Evolutionary conservation across 352 stramenopile species (phyloP).

Genomic region (Phytophthora colocasiae): DNA sequence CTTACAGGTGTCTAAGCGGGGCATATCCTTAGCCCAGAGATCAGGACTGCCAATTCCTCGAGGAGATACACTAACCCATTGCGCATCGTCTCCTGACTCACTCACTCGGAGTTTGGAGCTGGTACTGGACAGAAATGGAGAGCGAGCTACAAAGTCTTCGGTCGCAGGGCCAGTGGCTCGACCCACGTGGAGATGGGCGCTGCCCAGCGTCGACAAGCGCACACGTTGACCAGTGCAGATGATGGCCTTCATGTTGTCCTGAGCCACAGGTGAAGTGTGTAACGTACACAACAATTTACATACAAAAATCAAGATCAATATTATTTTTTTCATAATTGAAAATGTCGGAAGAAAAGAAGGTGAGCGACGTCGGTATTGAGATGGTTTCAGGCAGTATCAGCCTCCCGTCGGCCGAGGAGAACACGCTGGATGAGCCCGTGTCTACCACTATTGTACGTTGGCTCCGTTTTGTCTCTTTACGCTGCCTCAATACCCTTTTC

Average conservation of each 20-base stretch:
- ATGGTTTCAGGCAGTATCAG: slow-evolving; percentile 86
- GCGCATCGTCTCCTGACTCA: slow-evolving; percentile 21
- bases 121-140: slow-evolving; percentile 8
- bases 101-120: slow-evolving; percentile 46
- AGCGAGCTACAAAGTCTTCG: slow-evolving; percentile 49
- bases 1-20: slow-evolving; percentile 69
- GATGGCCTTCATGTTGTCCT: slow-evolving; percentile 12
- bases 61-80: slow-evolving; percentile 33
- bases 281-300: neutral
- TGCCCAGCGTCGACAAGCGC: slow-evolving; percentile 16
- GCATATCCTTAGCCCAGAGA: slow-evolving; percentile 76
- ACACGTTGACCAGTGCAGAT: slow-evolving; percentile 1
- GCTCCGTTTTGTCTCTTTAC: neutral
- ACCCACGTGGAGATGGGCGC: slow-evolving; percentile 53
- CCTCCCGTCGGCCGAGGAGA: slow-evolving; percentile 72
- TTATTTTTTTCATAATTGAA: no score
- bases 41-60: slow-evolving; percentile 67
- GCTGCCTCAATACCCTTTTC: neutral
- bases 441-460: slow-evolving; percentile 85
- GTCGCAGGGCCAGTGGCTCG: slow-evolving; percentile 55
- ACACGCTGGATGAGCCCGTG: slow-evolving; percentile 90
- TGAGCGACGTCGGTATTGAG: slow-evolving; percentile 29
- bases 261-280: slow-evolving; percentile 6
- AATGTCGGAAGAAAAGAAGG: slow-evolving; percentile 40
- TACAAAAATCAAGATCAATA: neutral